Conservation (phyloP, 192 early-diverging fungal genomes). For the Oehlia diaphana region DNA sequence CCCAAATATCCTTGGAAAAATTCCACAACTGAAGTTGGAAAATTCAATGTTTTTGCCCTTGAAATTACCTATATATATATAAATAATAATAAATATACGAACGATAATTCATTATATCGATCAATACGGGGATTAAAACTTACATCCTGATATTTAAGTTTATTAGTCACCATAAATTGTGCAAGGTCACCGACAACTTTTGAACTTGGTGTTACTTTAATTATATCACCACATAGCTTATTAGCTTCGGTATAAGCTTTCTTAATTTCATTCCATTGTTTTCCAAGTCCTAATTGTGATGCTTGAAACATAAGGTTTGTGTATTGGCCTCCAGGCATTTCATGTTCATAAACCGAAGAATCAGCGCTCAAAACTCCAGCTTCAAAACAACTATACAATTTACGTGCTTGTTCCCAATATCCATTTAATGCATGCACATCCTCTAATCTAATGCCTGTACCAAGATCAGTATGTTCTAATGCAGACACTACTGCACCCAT, state of each 20-base stretch:
- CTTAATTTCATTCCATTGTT: slow-evolving; percentile 94
- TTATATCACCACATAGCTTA: slow-evolving; percentile 89
- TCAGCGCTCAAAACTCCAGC: slow-evolving; percentile 86
- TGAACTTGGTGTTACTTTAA: slow-evolving; percentile 97
- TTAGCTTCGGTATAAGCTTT: slow-evolving; percentile 89
- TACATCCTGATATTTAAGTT: slow-evolving; percentile 65
- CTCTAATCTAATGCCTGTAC: slow-evolving; percentile 85
- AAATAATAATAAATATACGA: neutral
- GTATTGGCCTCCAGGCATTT: slow-evolving; percentile 99
- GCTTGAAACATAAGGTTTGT: slow-evolving; percentile 98
- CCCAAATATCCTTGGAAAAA: slow-evolving; percentile 97
- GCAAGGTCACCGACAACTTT: slow-evolving; percentile 99
- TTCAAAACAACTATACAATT: slow-evolving; percentile 97
- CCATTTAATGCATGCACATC: slow-evolving; percentile 82
- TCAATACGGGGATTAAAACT: neutral
- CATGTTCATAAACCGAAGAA: slow-evolving; percentile 91
- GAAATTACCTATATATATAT: slow-evolving; percentile 53
- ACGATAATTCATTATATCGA: neutral
- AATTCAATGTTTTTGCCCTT: slow-evolving; percentile 77
- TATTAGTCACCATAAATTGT: slow-evolving; percentile 96
- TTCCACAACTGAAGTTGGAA: slow-evolving; percentile 93
- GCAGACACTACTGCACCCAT: slow-evolving; percentile 94
- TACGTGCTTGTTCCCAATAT: slow-evolving; percentile 96
- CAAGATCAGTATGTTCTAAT: slow-evolving; percentile 72
- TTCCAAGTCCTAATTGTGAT: slow-evolving; percentile 89